Conservation (phyloP, 495 filamentous ascomycete genomes). For the Penicillium bialowiezense region DNA sequence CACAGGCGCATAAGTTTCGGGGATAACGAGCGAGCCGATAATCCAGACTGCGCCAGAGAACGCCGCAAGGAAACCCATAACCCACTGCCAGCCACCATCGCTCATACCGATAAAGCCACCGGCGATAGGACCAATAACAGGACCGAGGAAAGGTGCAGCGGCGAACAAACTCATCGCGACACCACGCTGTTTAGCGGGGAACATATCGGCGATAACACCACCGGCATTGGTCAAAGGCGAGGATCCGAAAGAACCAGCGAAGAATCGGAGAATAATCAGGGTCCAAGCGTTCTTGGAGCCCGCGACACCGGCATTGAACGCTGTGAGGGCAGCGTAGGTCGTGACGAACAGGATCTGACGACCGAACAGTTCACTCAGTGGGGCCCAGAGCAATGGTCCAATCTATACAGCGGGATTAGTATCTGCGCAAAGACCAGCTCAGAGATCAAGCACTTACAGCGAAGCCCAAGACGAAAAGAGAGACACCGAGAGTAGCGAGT, state of each 20-base stretch:
- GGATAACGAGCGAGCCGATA: slow-evolving; percentile 48
- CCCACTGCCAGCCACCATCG: slow-evolving; percentile 61
- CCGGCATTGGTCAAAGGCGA: slow-evolving; percentile 71
- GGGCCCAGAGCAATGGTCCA: slow-evolving; percentile 63
- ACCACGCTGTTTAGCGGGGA: slow-evolving; percentile 59
- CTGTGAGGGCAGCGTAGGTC: slow-evolving; percentile 61
- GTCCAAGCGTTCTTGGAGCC: slow-evolving; percentile 61
- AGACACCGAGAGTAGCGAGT: slow-evolving; percentile 64
- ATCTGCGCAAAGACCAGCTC: not conserved
- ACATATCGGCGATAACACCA: slow-evolving; percentile 76
- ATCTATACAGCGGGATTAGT: slow-evolving; percentile 6
- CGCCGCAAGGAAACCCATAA: slow-evolving; percentile 55
- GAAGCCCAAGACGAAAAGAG: slow-evolving; percentile 73
- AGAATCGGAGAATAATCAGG: slow-evolving; percentile 72
- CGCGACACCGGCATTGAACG: slow-evolving; percentile 66
- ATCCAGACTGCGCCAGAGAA: slow-evolving; percentile 58
- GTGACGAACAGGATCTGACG: slow-evolving; percentile 66
- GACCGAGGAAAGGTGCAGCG: slow-evolving; percentile 66
- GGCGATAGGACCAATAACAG: slow-evolving; percentile 58
- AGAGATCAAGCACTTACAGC: slow-evolving; percentile 44
- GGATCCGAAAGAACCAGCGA: slow-evolving; percentile 74
- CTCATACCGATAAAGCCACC: slow-evolving; percentile 61
- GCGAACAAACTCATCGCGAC: slow-evolving; percentile 63
- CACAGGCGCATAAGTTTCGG: slow-evolving; percentile 62
- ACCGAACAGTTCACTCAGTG: slow-evolving; percentile 69